Evolutionary conservation across 1,284 basidiomycete species (phyloP), one percentile per base, ranked within the genome.

Genomic region (Ustilago tritici): DNA sequence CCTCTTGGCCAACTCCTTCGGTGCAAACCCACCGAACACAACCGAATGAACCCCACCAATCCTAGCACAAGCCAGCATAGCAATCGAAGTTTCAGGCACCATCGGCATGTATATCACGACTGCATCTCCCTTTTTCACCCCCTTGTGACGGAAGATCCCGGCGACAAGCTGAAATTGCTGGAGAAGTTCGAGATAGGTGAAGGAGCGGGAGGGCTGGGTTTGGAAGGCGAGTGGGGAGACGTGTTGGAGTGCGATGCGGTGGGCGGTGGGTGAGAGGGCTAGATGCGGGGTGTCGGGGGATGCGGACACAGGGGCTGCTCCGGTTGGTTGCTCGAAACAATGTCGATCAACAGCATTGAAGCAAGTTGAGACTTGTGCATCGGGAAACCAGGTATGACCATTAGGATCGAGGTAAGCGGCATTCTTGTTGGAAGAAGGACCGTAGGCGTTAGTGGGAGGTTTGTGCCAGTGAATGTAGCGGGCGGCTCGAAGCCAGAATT

Each of bases 91-190:
- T 49, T 85, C 83, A 47, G 77, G 71, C 7, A 84, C 76, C 84
- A 85, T 86, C 38, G 85, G 83, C 75, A 85, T 79, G 70, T 85
- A 85, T 56, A 85, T 80, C 43, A 83, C 74, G 54, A 83, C 82
- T 0, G 70, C 57, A 68, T 85, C 84, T 8, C 84, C 84, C 60
- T 83, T 85, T 10, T 55, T 28, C 19, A 85, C 79, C 1, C 80
- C 76, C 47, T 74, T 70, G 43, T 70, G 65, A 9, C 74, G 74
- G 34, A 85, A 60, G 7, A 85, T 78, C 7, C 83, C 83, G 19
- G 83, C 82, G 4, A 83, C 72, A 32, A 74, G 55, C 66, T 85
- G 79, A 6, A 81, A 77, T 50, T 80, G 61, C 40, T 78, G 70
- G 10, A 85, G 70, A 10, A 83, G 70, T 54, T 83, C 63, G 19